These are phyloP conservation scores for Gossypium turneri DNA, from an alignment of 345 rosid genomes.

Conservation along the genomic window DNA sequence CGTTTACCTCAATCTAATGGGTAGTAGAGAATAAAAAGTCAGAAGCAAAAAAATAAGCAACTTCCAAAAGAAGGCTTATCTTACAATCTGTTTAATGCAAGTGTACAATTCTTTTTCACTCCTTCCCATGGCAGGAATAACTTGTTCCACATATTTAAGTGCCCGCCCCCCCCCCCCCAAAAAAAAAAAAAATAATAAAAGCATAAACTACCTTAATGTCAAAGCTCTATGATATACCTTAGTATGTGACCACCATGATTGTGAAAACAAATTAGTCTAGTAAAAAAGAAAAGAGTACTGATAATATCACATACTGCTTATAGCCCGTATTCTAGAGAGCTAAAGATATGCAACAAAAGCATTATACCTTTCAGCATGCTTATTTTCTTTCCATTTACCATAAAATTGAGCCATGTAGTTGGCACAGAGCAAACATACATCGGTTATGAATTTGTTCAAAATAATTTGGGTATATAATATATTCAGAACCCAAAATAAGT, in stretches of 20 bases:
- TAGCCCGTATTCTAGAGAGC: neutral
- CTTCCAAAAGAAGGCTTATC: neutral
- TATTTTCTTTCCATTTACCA: neutral
- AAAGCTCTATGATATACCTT: neutral
- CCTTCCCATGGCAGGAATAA: neutral
- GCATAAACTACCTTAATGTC: too few relatives aligned
- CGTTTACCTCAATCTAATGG: conserved; percentile 87
- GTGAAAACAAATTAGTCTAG: neutral
- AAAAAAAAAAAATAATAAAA: too few relatives aligned
- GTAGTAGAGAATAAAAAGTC: neutral
- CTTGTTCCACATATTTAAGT: neutral
- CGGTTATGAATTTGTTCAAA: neutral
- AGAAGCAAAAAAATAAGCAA: neutral
- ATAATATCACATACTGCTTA: neutral
- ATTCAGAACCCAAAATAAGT: neutral
- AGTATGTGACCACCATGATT: too few relatives aligned
- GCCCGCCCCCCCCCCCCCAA: neutral
- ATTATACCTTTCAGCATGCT: neutral
- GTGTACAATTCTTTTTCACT: neutral
- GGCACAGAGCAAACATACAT: neutral
- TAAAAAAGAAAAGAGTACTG: neutral
- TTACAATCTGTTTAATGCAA: neutral
- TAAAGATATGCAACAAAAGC: neutral
- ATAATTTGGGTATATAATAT: neutral
- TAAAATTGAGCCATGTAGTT: neutral